Evolutionary conservation across 2,329 filamentous ascomycete species (phyloP), one percentile per base, ranked within the genome.

Genomic region (Cryphonectria naterciae): DNA sequence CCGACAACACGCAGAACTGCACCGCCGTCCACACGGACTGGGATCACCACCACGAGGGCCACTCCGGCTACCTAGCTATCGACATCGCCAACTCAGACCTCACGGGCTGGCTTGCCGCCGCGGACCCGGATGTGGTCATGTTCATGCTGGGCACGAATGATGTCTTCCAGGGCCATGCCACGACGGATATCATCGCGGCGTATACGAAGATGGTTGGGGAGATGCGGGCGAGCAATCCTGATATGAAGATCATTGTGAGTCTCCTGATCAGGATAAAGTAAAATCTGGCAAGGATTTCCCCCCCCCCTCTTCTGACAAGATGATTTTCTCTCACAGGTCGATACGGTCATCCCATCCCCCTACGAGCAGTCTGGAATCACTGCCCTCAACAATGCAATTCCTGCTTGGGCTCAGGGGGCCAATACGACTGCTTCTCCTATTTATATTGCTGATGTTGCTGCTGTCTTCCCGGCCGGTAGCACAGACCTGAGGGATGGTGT

Each of bases 81-180:
- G 79, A 84, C 74, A 83, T 85, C 67, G 82, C 82, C 28, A 80
- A 80, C 73, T 80, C 78, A 68, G 79, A 84, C 72, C 76, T 84
- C 5, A 75, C 75, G 5, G 77, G 76, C 41, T 84, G 83, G 83
- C 75, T 84, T 32, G 75, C 76, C 19, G 77, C 58, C 66, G 78
- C 79, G 1, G 78, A 77, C 13, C 79, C 83, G 15, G 83, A 84
- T 69, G 77, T 85, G 19, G 81, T 85, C 17, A 81, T 80, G 77
- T 83, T 83, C 75, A 83, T 83, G 80, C 77, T 85, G 6, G 83
- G 83, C 49, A 85, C 83, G 2, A 84, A 85, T 73, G 83, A 85
- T 73, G 79, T 84, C 7, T 74, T 74, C 19, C 73, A 75, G 25
- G 78, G 79, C 4, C 73, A 77, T 7, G 73, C 70, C 43, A 76